These are phyloP conservation scores for Starmerella vaccinii DNA, from an alignment of 805 yeast genomes.

Conservation along the genomic window DNA sequence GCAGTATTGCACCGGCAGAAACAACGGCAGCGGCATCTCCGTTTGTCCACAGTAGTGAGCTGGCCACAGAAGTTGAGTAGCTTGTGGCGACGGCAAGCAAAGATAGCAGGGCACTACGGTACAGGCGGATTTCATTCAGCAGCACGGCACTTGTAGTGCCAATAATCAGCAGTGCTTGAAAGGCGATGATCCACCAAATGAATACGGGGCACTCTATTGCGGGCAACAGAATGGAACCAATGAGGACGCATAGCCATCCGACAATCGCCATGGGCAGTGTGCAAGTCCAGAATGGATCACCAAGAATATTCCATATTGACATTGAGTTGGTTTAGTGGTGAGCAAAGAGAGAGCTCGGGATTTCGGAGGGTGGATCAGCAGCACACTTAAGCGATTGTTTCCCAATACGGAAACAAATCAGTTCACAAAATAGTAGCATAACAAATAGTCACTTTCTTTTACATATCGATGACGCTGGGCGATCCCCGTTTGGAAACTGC, in stretches of 20 bases:
- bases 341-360: background rate
- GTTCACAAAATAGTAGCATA: background rate
- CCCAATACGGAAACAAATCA: background rate
- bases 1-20: slow-evolving; percentile 77
- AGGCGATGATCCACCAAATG: slow-evolving; percentile 97
- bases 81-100: slow-evolving; percentile 59
- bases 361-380: background rate
- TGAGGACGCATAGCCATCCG: slow-evolving; percentile 79
- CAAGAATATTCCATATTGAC: slow-evolving; percentile 36
- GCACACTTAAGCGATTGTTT: background rate
- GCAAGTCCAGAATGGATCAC: slow-evolving; percentile 79
- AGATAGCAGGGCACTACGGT: slow-evolving; percentile 45
- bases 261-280: slow-evolving; percentile 59
- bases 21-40: slow-evolving; percentile 65
- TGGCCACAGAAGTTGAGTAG: slow-evolving; percentile 73
- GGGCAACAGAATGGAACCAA: slow-evolving; percentile 64
- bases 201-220: slow-evolving; percentile 31
- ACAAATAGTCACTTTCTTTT: background rate
- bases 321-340: background rate
- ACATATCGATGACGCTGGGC: too few relatives aligned
- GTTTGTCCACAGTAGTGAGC: slow-evolving; percentile 57
- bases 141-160: slow-evolving; percentile 45
- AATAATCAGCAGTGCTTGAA: slow-evolving; percentile 51
- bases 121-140: slow-evolving; percentile 52
- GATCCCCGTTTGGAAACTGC: background rate